Base-by-base conservation (phyloP, 768 basidiomycete species). In the Cantharellus anzutake region DNA sequence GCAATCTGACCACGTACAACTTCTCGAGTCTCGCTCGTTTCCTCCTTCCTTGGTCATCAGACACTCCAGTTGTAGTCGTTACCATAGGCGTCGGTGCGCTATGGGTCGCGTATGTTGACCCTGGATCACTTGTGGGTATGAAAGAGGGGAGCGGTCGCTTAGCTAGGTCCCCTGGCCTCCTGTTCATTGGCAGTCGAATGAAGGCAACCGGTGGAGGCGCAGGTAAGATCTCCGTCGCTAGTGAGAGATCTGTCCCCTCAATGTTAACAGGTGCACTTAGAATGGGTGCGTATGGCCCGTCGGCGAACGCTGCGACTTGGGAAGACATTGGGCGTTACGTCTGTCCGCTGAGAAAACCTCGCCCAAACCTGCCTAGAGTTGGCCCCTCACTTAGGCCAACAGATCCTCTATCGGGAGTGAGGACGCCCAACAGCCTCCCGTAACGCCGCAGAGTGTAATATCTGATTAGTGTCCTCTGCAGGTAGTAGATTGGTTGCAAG, bases 181-280 rank as follows among this genome's bases (percentile, higher is more conserved):
- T 81, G 74, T 90, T 57, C 38, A 42, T 39, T 16, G 56, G 56
- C 5, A 41, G 5, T 39, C 56, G 56, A 20, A 57, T 41, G 42
- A 57, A 60, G 37, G 51, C 55, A 63, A 87, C 70, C 64, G 86
- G 80, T 58, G 88, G 88, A 61, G 88, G 88, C 35, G 86, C 87
- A 67, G 88, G 88, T 66, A 91, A 78, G 73, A 91, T 84, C 77
- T 90, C 88, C 62, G 88, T 91, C 63, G 89, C 87, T 66, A 89
- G 77, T 64, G 78, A 76, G 60, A 83, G 73, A 75, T 91, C 86
- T 11, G 60, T 35, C n/a, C 62, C 62, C 38, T 63, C 62, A 52
- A 63, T 37, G 39, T 41, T 41, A n/a, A 63, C 42, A 56, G 62
- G 62, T 7, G 61, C 61, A 41, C 51, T 42, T n/a, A 63, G 42